These are phyloP conservation scores for Trypanosoma mega DNA, from an alignment of 208 protist species.

Conservation along the genomic window DNA sequence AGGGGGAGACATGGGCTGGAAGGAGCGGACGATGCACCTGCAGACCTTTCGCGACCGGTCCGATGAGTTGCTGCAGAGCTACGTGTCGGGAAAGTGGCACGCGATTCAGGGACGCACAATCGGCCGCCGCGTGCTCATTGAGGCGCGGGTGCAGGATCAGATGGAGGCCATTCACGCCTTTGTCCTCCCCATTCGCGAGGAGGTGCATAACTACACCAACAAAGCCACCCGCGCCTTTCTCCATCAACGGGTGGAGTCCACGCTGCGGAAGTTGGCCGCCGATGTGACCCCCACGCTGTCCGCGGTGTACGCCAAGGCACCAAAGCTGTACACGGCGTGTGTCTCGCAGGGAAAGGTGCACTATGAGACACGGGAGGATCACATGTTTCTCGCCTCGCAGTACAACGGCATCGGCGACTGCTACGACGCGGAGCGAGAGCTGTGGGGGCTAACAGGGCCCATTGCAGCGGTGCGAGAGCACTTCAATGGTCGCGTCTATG, in stretches of 20 bases:
- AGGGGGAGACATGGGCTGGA: neutral
- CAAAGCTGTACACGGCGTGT: slow-evolving; percentile 11
- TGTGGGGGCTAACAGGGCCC: slow-evolving; percentile 6
- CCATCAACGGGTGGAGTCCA: neutral
- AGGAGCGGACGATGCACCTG: slow-evolving; percentile 3
- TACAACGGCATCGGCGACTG: slow-evolving; percentile 21
- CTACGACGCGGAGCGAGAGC: slow-evolving; percentile 11
- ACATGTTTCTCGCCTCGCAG: slow-evolving; percentile 17
- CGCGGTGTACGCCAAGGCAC: neutral
- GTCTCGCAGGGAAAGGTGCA: slow-evolving; percentile 19
- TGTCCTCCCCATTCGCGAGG: slow-evolving; percentile 17
- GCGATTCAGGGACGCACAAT: slow-evolving; percentile 8
- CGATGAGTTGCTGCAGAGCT: slow-evolving; percentile 7
- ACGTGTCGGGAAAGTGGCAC: slow-evolving; percentile 19
- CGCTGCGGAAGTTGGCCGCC: slow-evolving; percentile 7
- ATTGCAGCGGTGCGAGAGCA: slow-evolving; percentile 9
- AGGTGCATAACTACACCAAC: slow-evolving; percentile 13
- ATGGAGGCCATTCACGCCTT: slow-evolving; percentile 17
- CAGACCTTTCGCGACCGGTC: slow-evolving; percentile 2
- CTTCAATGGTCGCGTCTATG: slow-evolving; percentile 13
- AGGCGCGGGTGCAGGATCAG: slow-evolving; percentile 13
- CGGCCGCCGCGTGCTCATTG: neutral
- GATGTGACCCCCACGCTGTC: neutral
- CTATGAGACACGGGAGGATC: slow-evolving; percentile 11
- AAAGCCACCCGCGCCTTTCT: slow-evolving; percentile 4